Evolutionary conservation across 2,329 filamentous ascomycete species (phyloP).

Genomic region (Penicillium freii): DNA sequence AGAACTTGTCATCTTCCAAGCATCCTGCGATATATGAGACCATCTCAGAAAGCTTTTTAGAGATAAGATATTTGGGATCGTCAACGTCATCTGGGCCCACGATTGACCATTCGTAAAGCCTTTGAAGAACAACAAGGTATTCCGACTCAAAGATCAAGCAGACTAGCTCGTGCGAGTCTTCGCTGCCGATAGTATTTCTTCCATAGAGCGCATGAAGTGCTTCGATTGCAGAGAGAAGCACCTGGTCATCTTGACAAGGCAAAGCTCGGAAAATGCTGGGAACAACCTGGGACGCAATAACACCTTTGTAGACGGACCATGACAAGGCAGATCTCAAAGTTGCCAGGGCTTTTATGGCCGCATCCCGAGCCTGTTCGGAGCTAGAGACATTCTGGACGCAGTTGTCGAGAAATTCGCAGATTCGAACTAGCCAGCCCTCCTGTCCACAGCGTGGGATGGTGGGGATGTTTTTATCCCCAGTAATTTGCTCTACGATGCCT

Average conservation of each 20-base stretch:
- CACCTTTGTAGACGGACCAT: slow-evolving; percentile 84
- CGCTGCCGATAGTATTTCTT: slow-evolving; percentile 69
- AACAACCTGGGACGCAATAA: slow-evolving; percentile 69
- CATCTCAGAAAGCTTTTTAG: slow-evolving; percentile 94
- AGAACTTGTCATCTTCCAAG: slow-evolving; percentile 71
- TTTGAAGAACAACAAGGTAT: slow-evolving; percentile 68
- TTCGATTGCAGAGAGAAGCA: slow-evolving; percentile 78
- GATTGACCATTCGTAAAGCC: slow-evolving; percentile 75
- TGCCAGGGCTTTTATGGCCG: slow-evolving; percentile 72
- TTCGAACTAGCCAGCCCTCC: slow-evolving; percentile 82
- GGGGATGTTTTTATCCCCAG: slow-evolving; percentile 68
- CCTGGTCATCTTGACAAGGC: slow-evolving; percentile 65
- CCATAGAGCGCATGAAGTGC: slow-evolving; percentile 79
- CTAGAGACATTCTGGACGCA: slow-evolving; percentile 67
- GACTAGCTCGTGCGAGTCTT: slow-evolving; percentile 75
- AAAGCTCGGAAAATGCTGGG: slow-evolving; percentile 69
- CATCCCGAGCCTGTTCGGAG: slow-evolving; percentile 65
- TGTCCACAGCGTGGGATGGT: slow-evolving; percentile 70
- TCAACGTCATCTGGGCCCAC: slow-evolving; percentile 81
- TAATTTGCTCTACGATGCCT: slow-evolving; percentile 69
- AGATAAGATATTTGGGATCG: slow-evolving; percentile 85
- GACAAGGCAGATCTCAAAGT: slow-evolving; percentile 75
- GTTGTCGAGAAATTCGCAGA: slow-evolving; percentile 70
- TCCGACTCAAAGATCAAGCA: slow-evolving; percentile 74
- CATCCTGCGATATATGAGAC: slow-evolving; percentile 82